Percentiles rank a stretch among this genome's conserved stretches.
Evolutionary conservation across 306 rosid genomes (phyloP).

Genomic region (Spatholobus suberectus): DNA sequence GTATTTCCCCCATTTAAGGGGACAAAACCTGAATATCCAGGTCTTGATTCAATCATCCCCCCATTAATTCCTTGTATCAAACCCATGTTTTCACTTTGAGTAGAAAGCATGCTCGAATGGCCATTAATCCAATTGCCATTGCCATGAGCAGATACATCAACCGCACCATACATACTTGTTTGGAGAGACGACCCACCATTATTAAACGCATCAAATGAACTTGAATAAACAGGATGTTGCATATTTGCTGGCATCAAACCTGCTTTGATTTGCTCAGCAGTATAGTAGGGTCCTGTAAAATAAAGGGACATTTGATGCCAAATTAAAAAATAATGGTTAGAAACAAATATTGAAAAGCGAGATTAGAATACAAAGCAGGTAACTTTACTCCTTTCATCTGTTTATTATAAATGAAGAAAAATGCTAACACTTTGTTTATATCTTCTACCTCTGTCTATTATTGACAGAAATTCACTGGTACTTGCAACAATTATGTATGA

Average conservation of each 20-base stretch:
- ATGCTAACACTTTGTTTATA: too few species aligned
- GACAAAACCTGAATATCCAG: conserved; percentile 65
- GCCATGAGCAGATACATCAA: conserved; percentile 61
- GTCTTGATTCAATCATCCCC: conserved; percentile 68
- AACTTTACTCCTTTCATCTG: neutral
- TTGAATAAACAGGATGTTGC: conserved; percentile 63
- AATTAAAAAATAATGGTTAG: neutral
- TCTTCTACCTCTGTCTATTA: too few species aligned
- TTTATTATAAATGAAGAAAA: neutral
- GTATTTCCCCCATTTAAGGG: conserved; percentile 6
- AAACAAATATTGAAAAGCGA: neutral
- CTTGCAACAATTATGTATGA: too few species aligned
- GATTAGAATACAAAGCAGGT: neutral
- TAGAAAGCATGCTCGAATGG: conserved; percentile 54
- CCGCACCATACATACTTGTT: conserved; percentile 54
- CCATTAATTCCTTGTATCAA: conserved; percentile 48
- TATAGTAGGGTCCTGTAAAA: conserved; percentile 62
- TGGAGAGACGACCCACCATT: conserved; percentile 68
- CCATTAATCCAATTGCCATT: conserved; percentile 58
- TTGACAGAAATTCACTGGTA: too few species aligned
- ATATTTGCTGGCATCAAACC: conserved; percentile 63
- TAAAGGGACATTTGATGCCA: conserved; percentile 24
- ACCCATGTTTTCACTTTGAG: conserved; percentile 62
- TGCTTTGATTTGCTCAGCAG: conserved; percentile 54
- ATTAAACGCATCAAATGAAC: conserved; percentile 52